phyloP scores from a whole-genome alignment of 208 protist genomes.

The Phytomonas francai region DNA sequence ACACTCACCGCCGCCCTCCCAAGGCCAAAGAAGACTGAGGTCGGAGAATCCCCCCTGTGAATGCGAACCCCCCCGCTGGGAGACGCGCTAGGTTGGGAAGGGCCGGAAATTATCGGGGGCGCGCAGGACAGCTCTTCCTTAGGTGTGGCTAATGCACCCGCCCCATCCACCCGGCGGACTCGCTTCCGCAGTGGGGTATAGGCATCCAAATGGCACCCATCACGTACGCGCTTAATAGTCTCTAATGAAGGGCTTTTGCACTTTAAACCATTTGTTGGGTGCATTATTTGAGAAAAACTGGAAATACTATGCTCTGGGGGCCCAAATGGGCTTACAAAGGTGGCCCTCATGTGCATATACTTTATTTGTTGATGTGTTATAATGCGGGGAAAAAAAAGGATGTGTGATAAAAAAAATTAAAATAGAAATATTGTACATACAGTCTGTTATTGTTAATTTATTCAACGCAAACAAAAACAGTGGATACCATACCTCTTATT shows the following conservation, averaged over 20 bases:
- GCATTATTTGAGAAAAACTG: neutral
- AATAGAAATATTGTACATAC: neutral
- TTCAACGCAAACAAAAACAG: neutral
- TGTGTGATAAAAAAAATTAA: neutral
- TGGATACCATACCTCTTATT: neutral
- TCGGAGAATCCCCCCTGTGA: neutral
- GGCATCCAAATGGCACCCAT: neutral
- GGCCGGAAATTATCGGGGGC: neutral
- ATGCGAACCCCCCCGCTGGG: neutral
- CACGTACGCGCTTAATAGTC: neutral
- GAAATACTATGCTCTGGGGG: neutral
- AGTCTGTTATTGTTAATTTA: constrained; percentile 3
- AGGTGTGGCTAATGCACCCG: neutral
- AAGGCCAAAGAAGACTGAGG: neutral
- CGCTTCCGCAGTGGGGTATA: neutral
- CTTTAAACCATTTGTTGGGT: neutral
- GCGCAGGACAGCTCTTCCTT: neutral
- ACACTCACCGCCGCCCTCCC: neutral
- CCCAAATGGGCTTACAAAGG: neutral
- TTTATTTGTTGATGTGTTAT: neutral
- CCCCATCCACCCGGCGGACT: neutral
- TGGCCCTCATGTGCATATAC: neutral
- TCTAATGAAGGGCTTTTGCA: neutral
- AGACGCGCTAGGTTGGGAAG: neutral
- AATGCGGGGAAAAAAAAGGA: neutral